Base-by-base conservation (phyloP, 1,284 basidiomycete genomes). In the Ustilago trichophora region DNA sequence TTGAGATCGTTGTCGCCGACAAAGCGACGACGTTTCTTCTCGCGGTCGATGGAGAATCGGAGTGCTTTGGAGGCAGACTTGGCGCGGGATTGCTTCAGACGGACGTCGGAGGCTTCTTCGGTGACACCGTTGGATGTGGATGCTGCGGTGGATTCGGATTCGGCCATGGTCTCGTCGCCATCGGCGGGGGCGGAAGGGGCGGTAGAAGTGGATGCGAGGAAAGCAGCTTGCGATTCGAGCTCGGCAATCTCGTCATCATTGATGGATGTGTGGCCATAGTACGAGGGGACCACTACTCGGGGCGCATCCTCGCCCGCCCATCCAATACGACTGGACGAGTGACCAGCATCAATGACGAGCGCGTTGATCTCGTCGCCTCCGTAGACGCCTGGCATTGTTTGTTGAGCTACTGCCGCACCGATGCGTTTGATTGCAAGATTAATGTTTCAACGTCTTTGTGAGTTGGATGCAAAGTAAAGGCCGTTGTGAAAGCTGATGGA, bases 221-320 rank as follows among this genome's bases (percentile, higher is more conserved):
- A 42, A 16, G 67, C 44, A 10, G 67, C 67, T 48, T 65, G 60
- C 22, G 60, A 54, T 32, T 62, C 71, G 32, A 67, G 60, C 2
- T 41, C 45, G 19, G 48, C 49, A 25, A 73, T 57, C 46, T 81
- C 73, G 76, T 82, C 65, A 80, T 86, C 73, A 76, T 47, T 43
- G 37, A 70, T 70, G 25, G 80, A 67, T 3, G 83, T 86, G 82
- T 89, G 94, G 21, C 93, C 94, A 83, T 93, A 98, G 50, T 88
- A 87, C 1, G 93, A 91, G 1, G 96, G 91, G 59, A 96, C 87
- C 62, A 98, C 88, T 22, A 91, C 89, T 82, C 93, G 93, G 25
- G 96, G 96, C 13, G 91, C 88, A 80, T 99, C 96, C 83, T 98
- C 95, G 44, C 96, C 96, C 15, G 96, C 95, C 73, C 67, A 83